Evolutionary conservation across 2,329 filamentous ascomycete species (phyloP).

Genomic region (Daldinia sp.): DNA sequence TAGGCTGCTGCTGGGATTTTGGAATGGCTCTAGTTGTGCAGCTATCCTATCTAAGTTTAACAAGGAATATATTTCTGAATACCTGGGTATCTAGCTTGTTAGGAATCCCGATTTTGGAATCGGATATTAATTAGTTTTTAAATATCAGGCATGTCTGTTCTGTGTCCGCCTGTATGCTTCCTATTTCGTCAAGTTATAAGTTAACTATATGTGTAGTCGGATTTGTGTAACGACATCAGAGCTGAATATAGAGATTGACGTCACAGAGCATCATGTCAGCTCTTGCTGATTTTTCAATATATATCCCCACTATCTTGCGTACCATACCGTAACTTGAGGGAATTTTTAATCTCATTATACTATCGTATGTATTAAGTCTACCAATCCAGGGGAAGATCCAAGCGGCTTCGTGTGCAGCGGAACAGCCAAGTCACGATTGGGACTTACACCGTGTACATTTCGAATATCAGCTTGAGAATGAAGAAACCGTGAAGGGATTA

Average conservation of each 20-base stretch:
- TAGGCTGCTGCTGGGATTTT: too few relatives aligned
- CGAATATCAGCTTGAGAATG: neutral
- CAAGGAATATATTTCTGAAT: too few relatives aligned
- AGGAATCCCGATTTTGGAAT: too few relatives aligned
- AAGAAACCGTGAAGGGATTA: neutral
- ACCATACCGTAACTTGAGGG: neutral
- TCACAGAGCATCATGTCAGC: neutral
- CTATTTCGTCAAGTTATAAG: neutral
- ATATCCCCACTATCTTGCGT: neutral
- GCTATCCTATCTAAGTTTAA: too few relatives aligned
- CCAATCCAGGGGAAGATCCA: neutral
- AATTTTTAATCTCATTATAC: constrained; percentile 1
- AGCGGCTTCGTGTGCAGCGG: neutral
- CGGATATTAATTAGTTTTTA: too few relatives aligned
- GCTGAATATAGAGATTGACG: neutral
- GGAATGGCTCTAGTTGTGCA: too few relatives aligned
- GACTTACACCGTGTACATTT: constrained; percentile 4
- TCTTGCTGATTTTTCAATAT: neutral
- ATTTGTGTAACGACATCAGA: neutral
- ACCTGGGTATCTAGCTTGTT: too few relatives aligned
- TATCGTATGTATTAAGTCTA: neutral
- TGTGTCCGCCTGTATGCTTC: neutral
- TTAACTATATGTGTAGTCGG: neutral
- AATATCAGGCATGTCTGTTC: too few relatives aligned
- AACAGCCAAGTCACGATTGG: neutral